Conservation (phyloP, 129 eudicot genomes). For the Arctium lappa region DNA sequence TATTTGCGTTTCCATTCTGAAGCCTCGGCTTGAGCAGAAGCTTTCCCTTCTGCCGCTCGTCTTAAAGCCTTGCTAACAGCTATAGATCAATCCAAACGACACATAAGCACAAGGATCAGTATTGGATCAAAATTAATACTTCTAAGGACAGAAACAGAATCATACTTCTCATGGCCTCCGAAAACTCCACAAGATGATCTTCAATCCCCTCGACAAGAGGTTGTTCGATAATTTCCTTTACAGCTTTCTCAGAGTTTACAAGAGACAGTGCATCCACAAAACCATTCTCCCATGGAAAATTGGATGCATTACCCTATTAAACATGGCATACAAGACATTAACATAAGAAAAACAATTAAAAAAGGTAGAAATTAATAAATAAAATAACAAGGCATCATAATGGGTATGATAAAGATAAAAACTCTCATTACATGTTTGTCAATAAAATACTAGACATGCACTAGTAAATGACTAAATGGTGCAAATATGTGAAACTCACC, state of each 20-base stretch:
- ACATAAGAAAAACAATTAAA: not conserved
- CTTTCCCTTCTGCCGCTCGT: slow-evolving; percentile 89
- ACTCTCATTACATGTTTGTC: too few species aligned
- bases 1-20: slow-evolving; percentile 97
- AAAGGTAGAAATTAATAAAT: not conserved
- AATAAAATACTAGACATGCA: too few species aligned
- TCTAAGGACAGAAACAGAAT: not conserved
- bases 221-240: slow-evolving; percentile 62
- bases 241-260: slow-evolving; percentile 67
- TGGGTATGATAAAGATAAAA: too few species aligned
- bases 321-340: not conserved
- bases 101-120: slow-evolving; percentile 9
- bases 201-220: slow-evolving; percentile 78
- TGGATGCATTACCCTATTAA: slow-evolving; percentile 43
- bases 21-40: slow-evolving; percentile 95
- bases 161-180: slow-evolving; percentile 94
- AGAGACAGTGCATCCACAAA: slow-evolving; percentile 42
- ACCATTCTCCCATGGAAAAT: slow-evolving; percentile 59
- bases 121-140: not conserved
- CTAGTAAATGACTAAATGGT: too few species aligned
- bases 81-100: slow-evolving; percentile 21
- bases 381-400: not conserved
- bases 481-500: too few species aligned
- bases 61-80: slow-evolving; percentile 91
- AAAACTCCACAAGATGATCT: slow-evolving; percentile 83